Evolutionary conservation across 257 asterid species (phyloP).

Genomic region (Nicotiana undulata): DNA sequence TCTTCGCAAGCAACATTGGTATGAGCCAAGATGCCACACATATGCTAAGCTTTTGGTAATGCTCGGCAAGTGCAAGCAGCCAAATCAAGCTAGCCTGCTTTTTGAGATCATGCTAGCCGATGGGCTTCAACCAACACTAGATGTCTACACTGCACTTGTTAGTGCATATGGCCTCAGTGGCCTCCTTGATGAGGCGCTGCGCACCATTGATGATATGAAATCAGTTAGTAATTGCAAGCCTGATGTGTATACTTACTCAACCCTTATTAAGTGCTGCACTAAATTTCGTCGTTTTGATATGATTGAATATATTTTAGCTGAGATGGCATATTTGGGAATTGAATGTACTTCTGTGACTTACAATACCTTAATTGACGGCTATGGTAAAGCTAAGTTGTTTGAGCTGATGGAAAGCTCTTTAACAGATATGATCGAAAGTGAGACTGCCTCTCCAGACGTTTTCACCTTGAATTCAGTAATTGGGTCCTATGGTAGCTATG

Average conservation of each 20-base stretch:
- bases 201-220: conserved; percentile 51
- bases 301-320: conserved; percentile 43
- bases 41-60: conserved; percentile 69
- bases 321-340: conserved; percentile 58
- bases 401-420: conserved; percentile 60
- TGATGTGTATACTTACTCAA: conserved; percentile 74
- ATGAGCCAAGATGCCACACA: conserved; percentile 61
- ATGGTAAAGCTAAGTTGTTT: conserved; percentile 66
- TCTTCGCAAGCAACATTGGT: conserved; percentile 84
- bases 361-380: conserved; percentile 77
- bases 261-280: conserved; percentile 59
- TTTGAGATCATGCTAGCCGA: conserved; percentile 59
- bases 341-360: conserved; percentile 48
- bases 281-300: conserved; percentile 45
- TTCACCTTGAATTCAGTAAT: conserved; percentile 68
- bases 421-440: conserved; percentile 59
- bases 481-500: conserved; percentile 70
- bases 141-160: conserved; percentile 74
- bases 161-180: conserved; percentile 65
- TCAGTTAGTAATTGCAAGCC: conserved; percentile 52
- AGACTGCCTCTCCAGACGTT: conserved; percentile 52
- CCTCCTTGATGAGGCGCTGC: conserved; percentile 58
- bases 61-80: conserved; percentile 91
- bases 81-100: conserved; percentile 58
- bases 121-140: conserved; percentile 66